Evolutionary conservation across 371 early-diverging fungal species (phyloP).

Genomic region (Nematocida major): DNA sequence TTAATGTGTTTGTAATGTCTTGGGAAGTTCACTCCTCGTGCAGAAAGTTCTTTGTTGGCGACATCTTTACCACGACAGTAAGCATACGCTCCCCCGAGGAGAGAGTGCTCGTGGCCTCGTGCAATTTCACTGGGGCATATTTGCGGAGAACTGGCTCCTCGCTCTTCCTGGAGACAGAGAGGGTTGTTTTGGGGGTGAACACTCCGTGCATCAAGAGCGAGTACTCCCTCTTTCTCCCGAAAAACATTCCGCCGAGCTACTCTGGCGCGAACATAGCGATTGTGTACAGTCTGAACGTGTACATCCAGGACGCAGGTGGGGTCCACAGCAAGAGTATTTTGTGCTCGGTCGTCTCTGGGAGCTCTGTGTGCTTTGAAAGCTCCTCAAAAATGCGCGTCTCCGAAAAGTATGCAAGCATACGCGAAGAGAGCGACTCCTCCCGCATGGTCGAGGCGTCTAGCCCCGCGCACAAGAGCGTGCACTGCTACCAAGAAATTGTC

Average conservation of each 20-base stretch:
- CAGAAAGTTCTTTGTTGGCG: conserved; percentile 17
- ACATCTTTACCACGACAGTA: not conserved
- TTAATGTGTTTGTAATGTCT: conserved; percentile 9
- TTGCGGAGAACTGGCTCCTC: not conserved
- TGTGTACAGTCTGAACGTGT: conserved; percentile 28
- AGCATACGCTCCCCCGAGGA: not conserved
- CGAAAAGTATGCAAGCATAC: not conserved
- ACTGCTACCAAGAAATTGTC: not conserved
- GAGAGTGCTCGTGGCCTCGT: conserved; percentile 5
- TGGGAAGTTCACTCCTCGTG: conserved; percentile 2
- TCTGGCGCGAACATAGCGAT: conserved; percentile 5
- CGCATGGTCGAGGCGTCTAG: not conserved
- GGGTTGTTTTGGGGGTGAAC: conserved; percentile 2
- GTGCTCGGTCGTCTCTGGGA: not conserved
- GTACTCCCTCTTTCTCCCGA: conserved; percentile 24
- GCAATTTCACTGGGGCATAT: conserved; percentile 17
- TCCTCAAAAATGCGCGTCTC: not conserved
- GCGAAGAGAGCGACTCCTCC: not conserved
- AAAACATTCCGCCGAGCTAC: conserved; percentile 36
- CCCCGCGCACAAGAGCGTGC: not conserved
- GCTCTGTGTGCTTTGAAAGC: conserved; percentile 2
- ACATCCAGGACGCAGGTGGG: not conserved
- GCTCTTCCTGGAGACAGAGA: conserved; percentile 23
- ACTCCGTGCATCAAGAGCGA: not conserved
- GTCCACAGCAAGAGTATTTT: not conserved